phyloP scores from a whole-genome alignment of 2,329 filamentous ascomycete species.

The Berkeleyomyces rouxiae region DNA sequence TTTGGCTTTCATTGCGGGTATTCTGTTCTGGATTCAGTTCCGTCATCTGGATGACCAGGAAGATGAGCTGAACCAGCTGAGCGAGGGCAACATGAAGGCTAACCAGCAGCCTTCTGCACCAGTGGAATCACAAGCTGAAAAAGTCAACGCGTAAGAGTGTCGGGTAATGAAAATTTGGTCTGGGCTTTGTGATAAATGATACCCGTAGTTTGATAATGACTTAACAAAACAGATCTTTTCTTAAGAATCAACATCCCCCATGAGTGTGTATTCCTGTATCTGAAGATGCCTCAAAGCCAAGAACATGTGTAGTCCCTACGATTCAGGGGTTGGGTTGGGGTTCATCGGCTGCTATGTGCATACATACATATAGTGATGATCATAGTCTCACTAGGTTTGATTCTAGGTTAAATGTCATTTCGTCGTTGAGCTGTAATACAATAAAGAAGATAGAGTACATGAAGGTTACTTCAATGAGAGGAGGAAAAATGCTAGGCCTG shows the following conservation, averaged over 20 bases:
- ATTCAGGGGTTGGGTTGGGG: neutral
- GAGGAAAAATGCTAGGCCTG: neutral
- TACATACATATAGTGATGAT: neutral
- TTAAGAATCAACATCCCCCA: neutral
- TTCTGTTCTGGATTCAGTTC: slow-evolving; percentile 55
- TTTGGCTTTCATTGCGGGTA: slow-evolving; percentile 43
- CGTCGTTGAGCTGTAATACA: neutral
- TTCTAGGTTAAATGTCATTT: neutral
- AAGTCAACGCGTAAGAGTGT: neutral
- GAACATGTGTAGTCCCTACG: too few relatives aligned
- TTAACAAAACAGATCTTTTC: neutral
- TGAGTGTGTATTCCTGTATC: neutral
- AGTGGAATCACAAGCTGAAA: neutral
- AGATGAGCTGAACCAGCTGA: slow-evolving; percentile 47
- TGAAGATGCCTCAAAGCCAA: too few relatives aligned
- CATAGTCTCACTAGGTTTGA: neutral
- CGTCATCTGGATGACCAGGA: slow-evolving; percentile 45
- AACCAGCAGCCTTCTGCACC: slow-evolving; percentile 14
- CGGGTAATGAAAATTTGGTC: neutral
- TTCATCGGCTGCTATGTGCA: neutral
- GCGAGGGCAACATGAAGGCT: slow-evolving; percentile 20
- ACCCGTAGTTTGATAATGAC: neutral
- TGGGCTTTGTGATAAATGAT: neutral
- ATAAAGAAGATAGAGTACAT: slow-evolving; percentile 1
- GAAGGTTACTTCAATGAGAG: neutral